These are phyloP conservation scores for Sclerotiophoma versabilis DNA, from an alignment of 2,329 filamentous ascomycete genomes.

Conservation along the genomic window DNA sequence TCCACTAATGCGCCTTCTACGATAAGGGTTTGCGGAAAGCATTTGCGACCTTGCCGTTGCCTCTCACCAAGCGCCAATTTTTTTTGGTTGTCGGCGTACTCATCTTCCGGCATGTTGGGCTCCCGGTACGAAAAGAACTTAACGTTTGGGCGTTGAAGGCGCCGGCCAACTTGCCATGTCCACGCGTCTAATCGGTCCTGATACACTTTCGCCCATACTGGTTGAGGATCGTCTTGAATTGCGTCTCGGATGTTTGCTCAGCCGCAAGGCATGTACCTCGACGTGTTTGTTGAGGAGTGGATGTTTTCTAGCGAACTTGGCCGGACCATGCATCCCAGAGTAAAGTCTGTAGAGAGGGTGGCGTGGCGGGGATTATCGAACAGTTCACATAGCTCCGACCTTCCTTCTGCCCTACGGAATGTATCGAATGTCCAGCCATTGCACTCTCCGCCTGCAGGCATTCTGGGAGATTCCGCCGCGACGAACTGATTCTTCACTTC, in stretches of 20 bases:
- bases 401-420: background rate
- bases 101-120: too few species aligned
- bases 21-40: too few species aligned
- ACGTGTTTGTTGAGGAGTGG: background rate
- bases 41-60: too few species aligned
- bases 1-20: background rate
- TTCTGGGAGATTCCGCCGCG: background rate
- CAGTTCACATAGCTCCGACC: background rate
- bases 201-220: too few species aligned
- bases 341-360: background rate
- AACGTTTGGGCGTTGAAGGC: too few species aligned
- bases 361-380: background rate
- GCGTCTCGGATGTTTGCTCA: too few species aligned
- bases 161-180: too few species aligned
- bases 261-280: background rate
- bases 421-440: background rate
- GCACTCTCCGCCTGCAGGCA: background rate
- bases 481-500: background rate
- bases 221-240: too few species aligned
- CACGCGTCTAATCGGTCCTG: too few species aligned
- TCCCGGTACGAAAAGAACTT: too few species aligned
- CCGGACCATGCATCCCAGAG: background rate
- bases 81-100: too few species aligned
- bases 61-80: too few species aligned
- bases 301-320: background rate